Base-by-base conservation (phyloP, 164 flowering plant species). In the Echeveria elegans region DNA sequence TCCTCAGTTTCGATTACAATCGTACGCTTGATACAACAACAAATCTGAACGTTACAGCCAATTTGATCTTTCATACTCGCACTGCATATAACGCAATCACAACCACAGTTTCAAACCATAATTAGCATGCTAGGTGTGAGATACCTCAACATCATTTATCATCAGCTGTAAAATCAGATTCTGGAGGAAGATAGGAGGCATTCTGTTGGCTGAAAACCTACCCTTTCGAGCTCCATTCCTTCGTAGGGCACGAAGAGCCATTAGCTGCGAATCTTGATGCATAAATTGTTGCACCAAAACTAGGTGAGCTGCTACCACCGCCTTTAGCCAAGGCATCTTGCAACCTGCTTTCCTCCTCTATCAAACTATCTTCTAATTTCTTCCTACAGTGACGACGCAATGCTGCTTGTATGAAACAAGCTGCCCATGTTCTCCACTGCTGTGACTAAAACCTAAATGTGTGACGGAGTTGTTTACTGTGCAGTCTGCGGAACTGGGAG, bases 371-470 rank as follows among this genome's bases (percentile, higher is more conserved):
- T 0, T 76, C 77, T 50, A 50, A 76, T 48, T 71, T 77, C 66
- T 71, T 59, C 52, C 77, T 73, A 23, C 72, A 79, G 38, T 79
- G 72, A 18, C 87, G 70, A 32, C 66, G 59, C 87, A 85, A 85
- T 12, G 85, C 89, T 5, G 84, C 89, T 64, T 83, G 89, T n/a
- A 85, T 79, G 48, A 77, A 83, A 68, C 87, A 85, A 0, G 87
- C 85, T 4, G 87, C 85, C 89, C 89, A 83, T 0, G 84, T 80
- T 63, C 89, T 69, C 86, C 89, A 85, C 32, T 85, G 89, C 32
- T 76, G 85, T 0, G 89, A 85, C 68, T 81, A 69, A 53, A 77
- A 77, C 64, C 87, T 66, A 28, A 85, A 78, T 0, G 74, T 76
- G 66, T 80, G 80, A 69, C 78, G 58, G 1, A 85, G 63, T 31